Base-by-base conservation (phyloP, 306 rosid species). In the Lupinus albus region DNA sequence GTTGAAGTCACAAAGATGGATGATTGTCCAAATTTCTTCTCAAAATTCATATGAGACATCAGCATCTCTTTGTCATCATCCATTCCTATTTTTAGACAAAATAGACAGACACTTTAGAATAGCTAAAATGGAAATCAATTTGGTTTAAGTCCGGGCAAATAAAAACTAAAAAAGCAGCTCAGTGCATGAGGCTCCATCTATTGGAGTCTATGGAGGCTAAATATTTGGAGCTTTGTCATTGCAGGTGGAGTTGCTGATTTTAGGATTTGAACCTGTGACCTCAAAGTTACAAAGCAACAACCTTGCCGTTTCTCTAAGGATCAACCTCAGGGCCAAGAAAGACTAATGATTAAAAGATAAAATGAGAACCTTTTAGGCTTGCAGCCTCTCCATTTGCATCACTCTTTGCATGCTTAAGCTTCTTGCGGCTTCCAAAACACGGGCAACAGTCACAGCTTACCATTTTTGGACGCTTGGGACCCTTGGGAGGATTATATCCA, bases 401-500 rank as follows among this genome's bases (percentile, higher is more conserved):
- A 15, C 80, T 54, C 79, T 85, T 85, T 39, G 76, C 80, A 74
- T 72, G 12, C 76, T 79, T 80, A 45, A 81, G 77, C 82, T 84
- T 84, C 80, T 79, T 86, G 60, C 92, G 85, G 76, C 80, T 78
- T 54, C 88, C 92, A 45, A 86, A 79, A 57, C 92, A 86, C 8
- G 88, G 92, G 76, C 88, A 86, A 64, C 92, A 86, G 49, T 86
- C 88, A 50, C 88, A 86, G 70, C 91, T 85, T 61, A 83, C 86
- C 95, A 88, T 88, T 72, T 85, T 88, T 10, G 95, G 95, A 38
- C 91, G 95, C 76, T 85, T 88, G 28, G 91, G 83, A 46, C 85
- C 88, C 80, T 83, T 88, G 14, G 95, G 88, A 70, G 95, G 95
- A 64, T 68, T 73, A 67, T 88, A 85, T n/a, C 95, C 91, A 47